Evolutionary conservation across 2,329 filamentous ascomycete species (phyloP).

Genomic region (Aspergillus brasiliensis): DNA sequence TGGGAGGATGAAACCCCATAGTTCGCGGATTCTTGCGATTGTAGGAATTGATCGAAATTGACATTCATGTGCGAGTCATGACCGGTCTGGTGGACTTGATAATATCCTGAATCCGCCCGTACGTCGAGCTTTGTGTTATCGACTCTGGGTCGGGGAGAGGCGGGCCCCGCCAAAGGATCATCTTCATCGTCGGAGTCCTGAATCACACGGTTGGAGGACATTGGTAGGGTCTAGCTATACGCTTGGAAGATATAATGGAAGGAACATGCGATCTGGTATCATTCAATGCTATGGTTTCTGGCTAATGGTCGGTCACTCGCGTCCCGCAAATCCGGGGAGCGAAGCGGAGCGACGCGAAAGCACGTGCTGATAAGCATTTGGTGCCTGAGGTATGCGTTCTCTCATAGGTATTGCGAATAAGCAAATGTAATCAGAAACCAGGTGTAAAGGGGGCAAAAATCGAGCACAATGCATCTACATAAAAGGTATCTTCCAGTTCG

Average conservation of each 20-base stretch:
- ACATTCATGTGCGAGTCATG: conserved; percentile 29
- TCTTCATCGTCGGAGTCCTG: conserved; percentile 49
- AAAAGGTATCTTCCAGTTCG: conserved; percentile 9
- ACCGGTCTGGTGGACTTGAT: conserved; percentile 8
- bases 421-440: background rate
- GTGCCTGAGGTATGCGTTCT: background rate
- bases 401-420: background rate
- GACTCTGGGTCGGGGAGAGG: conserved; percentile 22
- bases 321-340: conserved; percentile 6
- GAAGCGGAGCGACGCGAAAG: conserved; percentile 23
- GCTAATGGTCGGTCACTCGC: conserved; percentile 1
- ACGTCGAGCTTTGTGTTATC: conserved; percentile 9
- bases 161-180: conserved; percentile 34
- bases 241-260: background rate
- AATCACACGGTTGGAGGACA: conserved; percentile 44
- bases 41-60: conserved; percentile 43
- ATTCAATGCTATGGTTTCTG: background rate
- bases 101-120: background rate
- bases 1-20: conserved; percentile 32
- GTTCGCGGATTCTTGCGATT: conserved; percentile 30
- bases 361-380: conserved; percentile 36
- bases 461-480: conserved; percentile 1
- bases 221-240: conserved; percentile 16
- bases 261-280: background rate
- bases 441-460: too few species aligned